Evolutionary conservation across 495 filamentous ascomycete genomes (phyloP).

Genomic region (Pyrenopolyporus hunteri): DNA sequence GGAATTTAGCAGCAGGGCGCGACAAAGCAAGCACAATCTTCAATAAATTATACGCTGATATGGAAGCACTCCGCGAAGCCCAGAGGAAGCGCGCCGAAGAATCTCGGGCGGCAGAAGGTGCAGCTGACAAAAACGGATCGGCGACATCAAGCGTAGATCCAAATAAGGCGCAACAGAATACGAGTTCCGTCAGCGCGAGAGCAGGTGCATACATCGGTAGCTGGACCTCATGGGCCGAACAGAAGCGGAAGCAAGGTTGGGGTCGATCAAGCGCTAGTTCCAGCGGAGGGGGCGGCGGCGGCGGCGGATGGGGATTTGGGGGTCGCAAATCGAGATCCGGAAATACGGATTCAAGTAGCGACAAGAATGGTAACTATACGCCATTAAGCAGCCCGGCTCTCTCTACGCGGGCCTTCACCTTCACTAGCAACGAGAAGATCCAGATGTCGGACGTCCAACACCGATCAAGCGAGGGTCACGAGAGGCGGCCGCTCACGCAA

Average conservation of each 20-base stretch:
- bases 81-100: conserved; percentile 74
- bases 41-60: conserved; percentile 86
- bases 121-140: conserved; percentile 36
- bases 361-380: conserved; percentile 44
- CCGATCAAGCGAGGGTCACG: conserved; percentile 30
- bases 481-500: conserved; percentile 39
- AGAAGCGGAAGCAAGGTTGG: conserved; percentile 76
- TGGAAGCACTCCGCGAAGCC: conserved; percentile 83
- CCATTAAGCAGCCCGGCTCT: conserved; percentile 40
- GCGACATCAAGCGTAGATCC: conserved; percentile 59
- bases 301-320: conserved; percentile 48
- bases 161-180: conserved; percentile 69
- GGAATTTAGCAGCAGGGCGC: conserved; percentile 79
- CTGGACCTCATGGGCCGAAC: conserved; percentile 93
- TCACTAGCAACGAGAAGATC: conserved; percentile 36
- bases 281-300: conserved; percentile 1
- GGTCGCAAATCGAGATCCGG: conserved; percentile 29
- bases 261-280: conserved; percentile 45
- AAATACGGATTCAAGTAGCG: conserved; percentile 39
- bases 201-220: conserved; percentile 90
- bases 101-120: conserved; percentile 47
- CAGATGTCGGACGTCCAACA: conserved; percentile 30
- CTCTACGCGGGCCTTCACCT: conserved; percentile 34
- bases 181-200: conserved; percentile 69
- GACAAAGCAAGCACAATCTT: conserved; percentile 85